Base-by-base conservation (phyloP, 2,329 filamentous ascomycete genomes). In the Aspergillus versicolor region DNA sequence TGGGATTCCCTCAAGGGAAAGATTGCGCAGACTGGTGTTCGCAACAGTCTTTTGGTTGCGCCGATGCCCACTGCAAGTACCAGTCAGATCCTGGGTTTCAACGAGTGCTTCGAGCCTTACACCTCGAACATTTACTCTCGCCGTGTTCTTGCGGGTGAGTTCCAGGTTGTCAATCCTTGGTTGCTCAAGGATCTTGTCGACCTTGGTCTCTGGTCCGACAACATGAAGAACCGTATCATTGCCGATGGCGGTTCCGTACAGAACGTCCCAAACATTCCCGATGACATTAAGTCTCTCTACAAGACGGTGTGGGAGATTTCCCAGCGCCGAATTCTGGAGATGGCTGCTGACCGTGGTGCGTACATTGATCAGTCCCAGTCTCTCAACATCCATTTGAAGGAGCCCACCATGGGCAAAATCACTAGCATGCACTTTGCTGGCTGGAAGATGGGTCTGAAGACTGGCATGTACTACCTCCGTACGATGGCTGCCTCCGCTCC, bases 151-250 rank as follows among this genome's bases (percentile, higher is more conserved):
- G 94, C 94, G 66, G 94, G 94, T 68, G 94, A 99, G 77, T 99
- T 99, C 87, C 94, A 99, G 80, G 91, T 99, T 54, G 94, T 99
- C 75, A 99, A 99, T 82, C 94, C 94, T 52, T 99, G 94, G 94
- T 80, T 99, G 62, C 86, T 99, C 60, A 97, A 96, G 83, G 94
- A 99, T 70, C 87, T 99, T 30, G 94, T 99, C 66, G 94, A 99
- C 72, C 90, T 97, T 81, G 94, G 94, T 60, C 84, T 99, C 44
- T 99, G 94, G 94, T 97, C 93, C 47, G 93, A 99, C 79, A 91
- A 92, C 81, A 99, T 99, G 94, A 99, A 99, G 88, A 99, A 99
- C 83, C 92, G 94, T 69, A 99, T 99, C 83, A 99, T 99, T 70
- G 89, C 94, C 57, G 93, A 97, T 61, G 91, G 91, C 65, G 94